Conservation (phyloP, 1,284 basidiomycete genomes). For the Apiotrichum porosum region DNA sequence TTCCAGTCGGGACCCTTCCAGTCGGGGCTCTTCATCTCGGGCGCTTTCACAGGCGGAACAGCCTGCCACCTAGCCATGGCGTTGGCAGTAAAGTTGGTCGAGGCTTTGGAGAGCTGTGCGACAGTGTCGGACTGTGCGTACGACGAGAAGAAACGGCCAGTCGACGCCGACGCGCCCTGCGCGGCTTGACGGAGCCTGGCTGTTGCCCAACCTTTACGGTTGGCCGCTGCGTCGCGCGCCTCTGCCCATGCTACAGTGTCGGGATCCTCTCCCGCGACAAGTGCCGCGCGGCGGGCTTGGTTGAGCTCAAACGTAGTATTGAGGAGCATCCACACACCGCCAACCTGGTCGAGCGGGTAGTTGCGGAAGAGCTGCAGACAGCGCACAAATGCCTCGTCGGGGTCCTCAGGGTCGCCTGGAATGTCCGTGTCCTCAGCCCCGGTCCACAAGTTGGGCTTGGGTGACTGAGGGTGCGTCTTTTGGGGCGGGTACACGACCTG, state of each 20-base stretch:
- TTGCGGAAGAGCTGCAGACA: slow-evolving; percentile 25
- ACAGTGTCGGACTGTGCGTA: slow-evolving; percentile 26
- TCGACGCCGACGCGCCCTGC: slow-evolving; percentile 5
- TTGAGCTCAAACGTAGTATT: slow-evolving; percentile 30
- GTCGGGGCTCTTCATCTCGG: not conserved
- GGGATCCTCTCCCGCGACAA: slow-evolving; percentile 23
- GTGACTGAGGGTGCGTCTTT: not conserved
- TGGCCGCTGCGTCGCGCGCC: slow-evolving; percentile 4
- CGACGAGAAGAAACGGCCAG: slow-evolving; percentile 14
- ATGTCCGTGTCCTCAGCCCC: slow-evolving; percentile 7
- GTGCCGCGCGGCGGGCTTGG: slow-evolving; percentile 24
- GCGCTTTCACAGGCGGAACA: not conserved
- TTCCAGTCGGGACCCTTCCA: slow-evolving; percentile 12
- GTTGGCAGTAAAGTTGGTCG: slow-evolving; percentile 19
- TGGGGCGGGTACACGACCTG: slow-evolving; percentile 11
- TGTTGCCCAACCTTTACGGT: slow-evolving; percentile 9
- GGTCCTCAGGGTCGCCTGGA: slow-evolving; percentile 16
- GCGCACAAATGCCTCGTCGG: slow-evolving; percentile 26
- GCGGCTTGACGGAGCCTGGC: slow-evolving; percentile 10
- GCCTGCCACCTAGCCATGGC: slow-evolving; percentile 22
- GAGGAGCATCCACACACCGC: slow-evolving; percentile 25
- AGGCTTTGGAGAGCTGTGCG: slow-evolving; percentile 21
- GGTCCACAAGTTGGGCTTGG: slow-evolving; percentile 12
- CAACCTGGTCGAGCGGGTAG: slow-evolving; percentile 31
- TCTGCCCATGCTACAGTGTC: slow-evolving; percentile 19